Percentiles rank a stretch among this genome's conserved stretches.
These are phyloP conservation scores for Cercospora brassicicola DNA, from an alignment of 2,329 filamentous ascomycete genomes.

Conservation along the genomic window DNA sequence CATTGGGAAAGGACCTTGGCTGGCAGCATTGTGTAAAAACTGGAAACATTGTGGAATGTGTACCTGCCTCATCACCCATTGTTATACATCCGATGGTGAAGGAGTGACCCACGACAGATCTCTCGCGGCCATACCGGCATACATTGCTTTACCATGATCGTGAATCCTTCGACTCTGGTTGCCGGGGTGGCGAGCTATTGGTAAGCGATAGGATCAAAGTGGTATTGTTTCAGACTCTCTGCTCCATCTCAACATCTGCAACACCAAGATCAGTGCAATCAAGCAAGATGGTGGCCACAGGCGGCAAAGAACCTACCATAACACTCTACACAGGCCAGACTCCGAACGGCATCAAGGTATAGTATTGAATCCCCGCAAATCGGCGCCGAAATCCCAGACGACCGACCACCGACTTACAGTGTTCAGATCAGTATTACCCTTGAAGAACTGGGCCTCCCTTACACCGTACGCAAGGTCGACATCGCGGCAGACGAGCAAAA, in stretches of 20 bases:
- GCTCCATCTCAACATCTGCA: not conserved
- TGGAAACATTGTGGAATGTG: not conserved
- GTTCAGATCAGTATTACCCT: conserved; percentile 69
- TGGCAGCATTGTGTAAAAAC: not conserved
- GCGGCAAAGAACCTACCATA: conserved; percentile 48
- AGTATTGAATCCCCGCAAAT: not conserved
- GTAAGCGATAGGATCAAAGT: not conserved
- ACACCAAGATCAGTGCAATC: not conserved
- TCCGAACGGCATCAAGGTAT: conserved; percentile 77
- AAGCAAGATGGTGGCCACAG: not conserved
- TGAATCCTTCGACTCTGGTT: not conserved
- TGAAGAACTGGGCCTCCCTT: conserved; percentile 73
- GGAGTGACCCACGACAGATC: not conserved
- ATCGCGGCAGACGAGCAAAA: conserved; percentile 72
- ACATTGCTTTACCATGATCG: not conserved
- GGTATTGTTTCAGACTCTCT: not conserved
- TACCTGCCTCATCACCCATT: not conserved
- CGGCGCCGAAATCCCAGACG: not conserved
- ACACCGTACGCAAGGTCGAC: conserved; percentile 68
- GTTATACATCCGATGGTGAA: not conserved
- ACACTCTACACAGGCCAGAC: conserved; percentile 78
- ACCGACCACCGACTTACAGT: not conserved
- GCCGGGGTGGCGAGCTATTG: not conserved
- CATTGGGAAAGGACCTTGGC: not conserved
- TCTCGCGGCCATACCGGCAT: not conserved